Evolutionary conservation across 148 eudicot genomes (phyloP).

Genomic region (Camellia japonica): DNA sequence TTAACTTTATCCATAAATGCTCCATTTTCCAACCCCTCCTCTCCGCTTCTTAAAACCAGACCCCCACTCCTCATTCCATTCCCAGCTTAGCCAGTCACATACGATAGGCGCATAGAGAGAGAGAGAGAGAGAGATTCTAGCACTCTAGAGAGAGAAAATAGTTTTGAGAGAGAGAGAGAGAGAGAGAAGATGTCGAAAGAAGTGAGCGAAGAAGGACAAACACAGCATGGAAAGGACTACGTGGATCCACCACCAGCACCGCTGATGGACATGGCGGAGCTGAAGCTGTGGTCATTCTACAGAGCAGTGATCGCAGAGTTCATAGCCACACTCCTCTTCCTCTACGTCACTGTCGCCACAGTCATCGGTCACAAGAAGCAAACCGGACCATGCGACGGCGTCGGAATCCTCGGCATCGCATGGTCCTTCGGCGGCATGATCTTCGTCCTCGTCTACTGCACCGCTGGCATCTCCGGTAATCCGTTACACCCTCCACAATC

Average conservation of each 20-base stretch:
- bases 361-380: constrained; percentile 36
- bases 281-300: constrained; percentile 34
- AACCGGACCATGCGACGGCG: constrained; percentile 29
- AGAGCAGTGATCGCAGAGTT: constrained; percentile 35
- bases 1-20: constrained; percentile 6
- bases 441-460: constrained; percentile 43
- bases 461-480: constrained; percentile 37
- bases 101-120: neutral
- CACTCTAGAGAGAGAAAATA: neutral
- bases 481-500: too few relatives aligned
- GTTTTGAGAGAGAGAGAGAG: constrained; percentile 5
- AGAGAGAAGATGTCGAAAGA: constrained; percentile 27
- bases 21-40: neutral
- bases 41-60: neutral
- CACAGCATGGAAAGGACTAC: constrained; percentile 24
- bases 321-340: constrained; percentile 38
- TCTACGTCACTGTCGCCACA: constrained; percentile 36
- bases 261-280: constrained; percentile 25
- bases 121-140: constrained; percentile 1
- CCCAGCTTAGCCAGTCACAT: neutral
- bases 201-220: constrained; percentile 25
- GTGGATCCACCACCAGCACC: constrained; percentile 35
- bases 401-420: constrained; percentile 33
- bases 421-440: constrained; percentile 43
- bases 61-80: neutral